Base-by-base conservation (phyloP, 352 stramenopile species). In the Peronospora farinosa region DNA sequence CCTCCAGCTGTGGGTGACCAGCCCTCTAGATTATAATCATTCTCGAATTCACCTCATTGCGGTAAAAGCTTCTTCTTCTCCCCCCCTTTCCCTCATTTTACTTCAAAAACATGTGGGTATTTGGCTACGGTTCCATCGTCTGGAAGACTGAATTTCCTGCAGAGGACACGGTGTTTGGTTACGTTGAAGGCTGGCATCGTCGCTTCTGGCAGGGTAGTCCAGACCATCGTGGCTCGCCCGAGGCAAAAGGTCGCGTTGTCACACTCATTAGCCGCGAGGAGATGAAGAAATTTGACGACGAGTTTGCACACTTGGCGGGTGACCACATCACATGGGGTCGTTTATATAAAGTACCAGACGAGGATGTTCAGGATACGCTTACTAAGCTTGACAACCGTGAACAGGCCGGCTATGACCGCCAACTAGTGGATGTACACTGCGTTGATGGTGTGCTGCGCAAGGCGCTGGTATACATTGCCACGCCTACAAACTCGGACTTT, bases 171-270 rank as follows among this genome's bases (percentile, higher is more conserved):
- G 52, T 78, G 27, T 86, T 85, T 51, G 73, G 74, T 47, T 91
- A 85, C 66, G 82, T 93, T 13, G 63, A 88, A 25, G 86, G 86
- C 56, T 95, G 70, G 67, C 78, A 90, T 55, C 79, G 86, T 17
- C 81, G 86, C 47, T 95, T 95, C 65, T 95, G 84, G 84, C 86
- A 95, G 55, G 83, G 86, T 49, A 92, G 78, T 35, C 79, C 86
- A 0, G 81, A 94, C 60, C 86, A 95, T 62, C 82, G 86, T 51
- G 86, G 86, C 57, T 86, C 73, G 11, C 69, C 78, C 13, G 80
- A 86, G 0, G 71, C 64, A 21, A 75, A 84, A 51, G 86, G 84
- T 47, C 80, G 86, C 40, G 84, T 95, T 11, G 86, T 92, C 35
- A 95, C 86, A 27, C 77, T 95, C 51, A 84, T 95, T 43, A 88